phyloP scores from a whole-genome alignment of 2,329 filamentous ascomycete genomes.

The Fusarium keratoplasticum region DNA sequence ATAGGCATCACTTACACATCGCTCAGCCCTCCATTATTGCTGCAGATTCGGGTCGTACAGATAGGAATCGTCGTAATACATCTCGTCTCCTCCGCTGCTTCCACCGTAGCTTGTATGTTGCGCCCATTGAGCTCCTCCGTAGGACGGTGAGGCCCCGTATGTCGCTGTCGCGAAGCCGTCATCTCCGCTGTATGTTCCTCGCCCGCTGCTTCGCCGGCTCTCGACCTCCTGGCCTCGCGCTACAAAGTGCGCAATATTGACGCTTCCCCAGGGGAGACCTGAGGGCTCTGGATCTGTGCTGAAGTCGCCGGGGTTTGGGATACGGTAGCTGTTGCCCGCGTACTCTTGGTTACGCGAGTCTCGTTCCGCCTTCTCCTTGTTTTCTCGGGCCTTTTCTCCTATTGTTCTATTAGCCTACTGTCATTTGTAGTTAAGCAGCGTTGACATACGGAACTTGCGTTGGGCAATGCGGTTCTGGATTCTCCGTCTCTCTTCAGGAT shows the following conservation, averaged over 20 bases:
- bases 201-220: conserved; percentile 57
- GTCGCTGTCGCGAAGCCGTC: conserved; percentile 47
- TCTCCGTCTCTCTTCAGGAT: conserved; percentile 77
- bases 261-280: conserved; percentile 78
- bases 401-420: background rate
- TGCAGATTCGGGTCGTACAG: conserved; percentile 42
- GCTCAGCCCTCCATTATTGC: conserved; percentile 21
- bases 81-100: conserved; percentile 49
- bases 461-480: conserved; percentile 83
- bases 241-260: conserved; percentile 69
- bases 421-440: too few relatives aligned
- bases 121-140: conserved; percentile 34
- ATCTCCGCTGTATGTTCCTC: conserved; percentile 51
- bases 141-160: conserved; percentile 42
- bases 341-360: conserved; percentile 72
- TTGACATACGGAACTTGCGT: conserved; percentile 76
- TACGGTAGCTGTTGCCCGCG: conserved; percentile 73
- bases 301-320: conserved; percentile 69
- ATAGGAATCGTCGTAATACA: conserved; percentile 48
- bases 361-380: conserved; percentile 73
- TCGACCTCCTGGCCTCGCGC: conserved; percentile 62
- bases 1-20: conserved; percentile 19
- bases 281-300: conserved; percentile 63
- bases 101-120: conserved; percentile 49
- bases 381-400: conserved; percentile 78